phyloP scores from a whole-genome alignment of 2,329 filamentous ascomycete genomes.

The Acarospora socialis region DNA sequence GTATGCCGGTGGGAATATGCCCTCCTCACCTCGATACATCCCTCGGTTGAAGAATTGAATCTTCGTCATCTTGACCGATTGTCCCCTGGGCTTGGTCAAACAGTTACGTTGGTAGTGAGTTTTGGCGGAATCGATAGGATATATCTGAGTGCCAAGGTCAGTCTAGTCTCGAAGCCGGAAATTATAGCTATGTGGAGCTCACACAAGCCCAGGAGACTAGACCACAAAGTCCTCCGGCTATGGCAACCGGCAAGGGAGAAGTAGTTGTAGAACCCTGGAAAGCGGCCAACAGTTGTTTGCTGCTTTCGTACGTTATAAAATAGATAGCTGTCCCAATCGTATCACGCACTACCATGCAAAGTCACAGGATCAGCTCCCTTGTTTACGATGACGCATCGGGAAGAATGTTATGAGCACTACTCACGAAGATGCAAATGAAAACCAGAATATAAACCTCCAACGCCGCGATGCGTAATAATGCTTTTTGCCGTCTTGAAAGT shows the following conservation, averaged over 20 bases:
- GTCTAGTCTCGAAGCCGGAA: neutral
- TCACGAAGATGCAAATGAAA: conserved; percentile 64
- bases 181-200: conserved; percentile 22
- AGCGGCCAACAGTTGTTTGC: conserved; percentile 67
- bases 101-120: conserved; percentile 75
- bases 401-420: conserved; percentile 20
- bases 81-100: conserved; percentile 52
- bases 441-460: conserved; percentile 63
- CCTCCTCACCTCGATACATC: conserved; percentile 56
- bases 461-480: conserved; percentile 60
- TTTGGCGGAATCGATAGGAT: conserved; percentile 66
- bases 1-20: conserved; percentile 10
- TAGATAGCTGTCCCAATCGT: conserved; percentile 74
- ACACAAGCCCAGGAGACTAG: conserved; percentile 74
- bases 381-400: neutral
- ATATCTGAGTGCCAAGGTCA: conserved; percentile 6
- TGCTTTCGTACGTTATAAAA: conserved; percentile 79
- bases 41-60: conserved; percentile 63
- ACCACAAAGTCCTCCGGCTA: conserved; percentile 67
- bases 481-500: conserved; percentile 63
- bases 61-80: conserved; percentile 49
- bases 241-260: conserved; percentile 62
- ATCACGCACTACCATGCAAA: conserved; percentile 56
- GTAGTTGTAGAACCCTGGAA: conserved; percentile 58
- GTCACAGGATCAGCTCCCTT: too few relatives aligned